Evolutionary conservation across 2,329 filamentous ascomycete genomes (phyloP), one percentile per base, ranked within the genome.

Genomic region (Proliferodiscus dingleyae): DNA sequence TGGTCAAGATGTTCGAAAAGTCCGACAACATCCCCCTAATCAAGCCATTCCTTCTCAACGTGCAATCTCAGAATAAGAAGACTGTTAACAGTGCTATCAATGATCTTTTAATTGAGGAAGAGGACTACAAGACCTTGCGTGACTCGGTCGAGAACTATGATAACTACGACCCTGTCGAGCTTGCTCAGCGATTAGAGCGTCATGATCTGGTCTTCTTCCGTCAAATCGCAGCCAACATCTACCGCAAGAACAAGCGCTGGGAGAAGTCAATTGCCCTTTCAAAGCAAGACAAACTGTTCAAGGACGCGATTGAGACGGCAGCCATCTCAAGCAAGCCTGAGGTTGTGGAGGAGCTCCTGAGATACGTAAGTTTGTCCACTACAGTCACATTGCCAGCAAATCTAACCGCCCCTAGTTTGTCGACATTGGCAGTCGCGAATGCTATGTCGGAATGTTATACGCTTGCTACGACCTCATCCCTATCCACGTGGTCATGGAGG

Each of bases 201-300:
- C 94, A 98, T 64, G 93, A 98, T 46, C 74, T 98, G 39, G 90
- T 98, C 54, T 98, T 98, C 78, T 98, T 98, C 85, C 85, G 93
- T 63, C 93, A 98, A 70, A 95, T 98, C 63, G 93, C 93, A 4
- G 89, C 94, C 56, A 95, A 78, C 71, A 98, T 98, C 68, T 98
- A 97, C 75, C 89, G 94, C 67, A 98, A 97, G 80, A 97, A 95
- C 77, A 97, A 97, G 85, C 82, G 93, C 54, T 98, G 94, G 94
- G 91, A 97, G 73, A 97, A 97, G 74, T 96, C 90, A 3, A 98
- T 98, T 67, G 81, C 89, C 26, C 75, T 98, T 37, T 97, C 91
- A 13, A 98, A 98, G 78, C 91, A 98, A 68, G 93, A 98, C 74
- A 97, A 96, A 79, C 76, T 98, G 13, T 98, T 93, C 84, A 97